Conservation (phyloP, 805 yeast genomes). For the Nakazawaea populi region DNA sequence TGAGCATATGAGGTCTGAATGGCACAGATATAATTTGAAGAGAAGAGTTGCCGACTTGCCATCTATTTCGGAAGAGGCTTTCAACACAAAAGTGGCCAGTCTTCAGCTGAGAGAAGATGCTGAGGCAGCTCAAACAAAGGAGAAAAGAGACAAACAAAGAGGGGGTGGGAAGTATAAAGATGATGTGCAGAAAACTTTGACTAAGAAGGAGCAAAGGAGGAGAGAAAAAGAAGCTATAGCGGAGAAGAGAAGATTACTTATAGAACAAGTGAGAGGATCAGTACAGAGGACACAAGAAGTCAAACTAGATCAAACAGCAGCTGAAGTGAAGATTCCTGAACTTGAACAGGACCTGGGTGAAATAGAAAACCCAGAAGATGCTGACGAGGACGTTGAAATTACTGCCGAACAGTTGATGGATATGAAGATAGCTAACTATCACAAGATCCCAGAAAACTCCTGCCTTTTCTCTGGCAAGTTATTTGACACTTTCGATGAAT, state of each 20-base stretch:
- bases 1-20: constrained; percentile 41
- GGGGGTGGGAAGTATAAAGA: constrained; percentile 17
- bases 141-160: constrained; percentile 4
- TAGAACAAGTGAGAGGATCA: constrained; percentile 39
- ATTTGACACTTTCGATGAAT: constrained; percentile 34
- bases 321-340: not conserved
- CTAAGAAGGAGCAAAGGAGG: constrained; percentile 46
- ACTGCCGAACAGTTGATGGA: constrained; percentile 26
- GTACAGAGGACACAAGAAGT: constrained; percentile 27
- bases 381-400: constrained; percentile 12
- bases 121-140: not conserved
- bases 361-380: constrained; percentile 14
- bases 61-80: constrained; percentile 33
- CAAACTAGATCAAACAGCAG: not conserved
- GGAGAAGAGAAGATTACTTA: constrained; percentile 41
- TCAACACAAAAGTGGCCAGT: constrained; percentile 9
- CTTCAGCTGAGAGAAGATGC: constrained; percentile 3
- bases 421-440: constrained; percentile 38
- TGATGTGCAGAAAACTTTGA: constrained; percentile 20
- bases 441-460: constrained; percentile 41
- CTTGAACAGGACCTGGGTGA: constrained; percentile 5
- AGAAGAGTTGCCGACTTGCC: constrained; percentile 43
- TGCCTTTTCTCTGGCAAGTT: constrained; percentile 43
- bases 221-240: constrained; percentile 43
- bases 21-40: constrained; percentile 46